phyloP scores from a whole-genome alignment of 192 early-diverging fungal species.

The Entrophospora sp. region DNA sequence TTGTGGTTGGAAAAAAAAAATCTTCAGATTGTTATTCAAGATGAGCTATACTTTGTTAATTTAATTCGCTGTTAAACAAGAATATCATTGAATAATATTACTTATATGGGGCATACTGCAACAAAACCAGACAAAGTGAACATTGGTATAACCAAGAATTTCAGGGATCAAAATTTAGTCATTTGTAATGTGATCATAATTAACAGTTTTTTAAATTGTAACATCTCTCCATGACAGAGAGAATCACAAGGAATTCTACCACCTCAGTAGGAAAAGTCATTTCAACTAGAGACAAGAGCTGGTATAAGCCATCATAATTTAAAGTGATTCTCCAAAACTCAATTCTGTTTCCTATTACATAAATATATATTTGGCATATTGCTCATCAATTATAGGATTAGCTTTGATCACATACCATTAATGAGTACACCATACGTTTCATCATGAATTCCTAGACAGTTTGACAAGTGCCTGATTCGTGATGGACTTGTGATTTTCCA shows the following conservation, averaged over 20 bases:
- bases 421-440: conserved; percentile 4
- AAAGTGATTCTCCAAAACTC: conserved; percentile 4
- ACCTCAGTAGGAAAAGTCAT: conserved; percentile 1
- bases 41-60: too few relatives aligned
- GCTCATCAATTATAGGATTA: background rate
- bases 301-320: conserved; percentile 5
- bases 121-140: too few relatives aligned
- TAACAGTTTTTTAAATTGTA: conserved; percentile 12
- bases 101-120: too few relatives aligned
- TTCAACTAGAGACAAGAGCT: background rate
- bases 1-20: too few relatives aligned
- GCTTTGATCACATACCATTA: conserved; percentile 1
- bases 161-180: too few relatives aligned
- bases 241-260: conserved; percentile 1
- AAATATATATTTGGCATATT: conserved; percentile 2
- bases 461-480: background rate
- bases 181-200: too few relatives aligned
- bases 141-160: too few relatives aligned
- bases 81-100: too few relatives aligned
- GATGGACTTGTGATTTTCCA: background rate
- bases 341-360: conserved; percentile 3
- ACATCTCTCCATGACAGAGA: conserved; percentile 1
- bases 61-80: too few relatives aligned
- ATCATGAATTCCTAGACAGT: background rate
- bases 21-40: too few relatives aligned